phyloP scores from a whole-genome alignment of 495 filamentous ascomycete species.

The Penicillium pancosmium region DNA sequence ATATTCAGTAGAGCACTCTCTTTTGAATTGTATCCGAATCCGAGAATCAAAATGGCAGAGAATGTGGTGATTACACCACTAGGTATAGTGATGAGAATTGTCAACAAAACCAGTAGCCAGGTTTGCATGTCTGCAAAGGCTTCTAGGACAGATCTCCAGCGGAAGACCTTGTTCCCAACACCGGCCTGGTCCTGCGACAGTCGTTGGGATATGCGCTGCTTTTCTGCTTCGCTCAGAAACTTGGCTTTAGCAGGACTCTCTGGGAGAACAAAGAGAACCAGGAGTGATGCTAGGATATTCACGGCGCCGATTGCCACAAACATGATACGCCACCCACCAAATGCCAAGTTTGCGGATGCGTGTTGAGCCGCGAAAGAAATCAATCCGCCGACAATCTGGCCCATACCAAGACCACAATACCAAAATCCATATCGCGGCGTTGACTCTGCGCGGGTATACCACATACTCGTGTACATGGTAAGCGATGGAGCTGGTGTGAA shows the following conservation, averaged over 20 bases:
- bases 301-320: constrained; percentile 62
- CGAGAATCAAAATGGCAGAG: constrained; percentile 47
- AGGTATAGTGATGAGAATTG: constrained; percentile 51
- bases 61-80: constrained; percentile 56
- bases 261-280: constrained; percentile 56
- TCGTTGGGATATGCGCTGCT: constrained; percentile 34
- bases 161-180: constrained; percentile 47
- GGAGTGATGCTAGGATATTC: constrained; percentile 53
- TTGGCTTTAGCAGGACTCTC: constrained; percentile 53
- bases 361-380: constrained; percentile 66
- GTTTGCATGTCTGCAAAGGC: constrained; percentile 41
- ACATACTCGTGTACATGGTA: constrained; percentile 52
- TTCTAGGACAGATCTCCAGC: constrained; percentile 33
- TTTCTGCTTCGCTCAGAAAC: constrained; percentile 56
- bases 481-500: constrained; percentile 47
- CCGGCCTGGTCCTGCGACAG: constrained; percentile 55
- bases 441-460: constrained; percentile 67
- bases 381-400: constrained; percentile 63
- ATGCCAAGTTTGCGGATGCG: constrained; percentile 29
- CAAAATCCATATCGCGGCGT: constrained; percentile 64
- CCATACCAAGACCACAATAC: constrained; percentile 66
- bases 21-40: constrained; percentile 46
- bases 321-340: constrained; percentile 65
- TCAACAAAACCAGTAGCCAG: constrained; percentile 48
- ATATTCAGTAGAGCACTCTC: constrained; percentile 63